Conservation (phyloP, 768 basidiomycete genomes). For the Lactarius sanguifluus region DNA sequence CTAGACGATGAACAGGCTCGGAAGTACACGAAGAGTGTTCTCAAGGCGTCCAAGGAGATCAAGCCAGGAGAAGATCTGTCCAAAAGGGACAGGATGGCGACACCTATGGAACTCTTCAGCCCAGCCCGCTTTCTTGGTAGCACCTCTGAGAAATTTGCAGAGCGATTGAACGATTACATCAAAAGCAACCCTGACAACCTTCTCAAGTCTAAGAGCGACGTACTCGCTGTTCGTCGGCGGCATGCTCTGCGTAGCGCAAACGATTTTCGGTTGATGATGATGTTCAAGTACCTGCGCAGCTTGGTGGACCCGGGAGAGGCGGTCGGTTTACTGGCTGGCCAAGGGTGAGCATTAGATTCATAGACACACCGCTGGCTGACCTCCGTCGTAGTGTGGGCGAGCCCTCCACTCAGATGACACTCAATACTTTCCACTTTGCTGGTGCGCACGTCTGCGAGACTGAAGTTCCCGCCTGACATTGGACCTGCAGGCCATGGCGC, state of each 20-base stretch:
- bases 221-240: constrained; percentile 45
- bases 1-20: constrained; percentile 68
- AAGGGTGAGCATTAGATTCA: constrained; percentile 65
- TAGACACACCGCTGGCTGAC: not conserved
- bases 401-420: constrained; percentile 99
- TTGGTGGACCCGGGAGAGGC: constrained; percentile 97
- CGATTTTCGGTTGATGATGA: constrained; percentile 80
- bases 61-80: constrained; percentile 43
- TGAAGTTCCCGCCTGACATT: constrained; percentile 17
- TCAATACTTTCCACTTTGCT: constrained; percentile 99
- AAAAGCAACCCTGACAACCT: constrained; percentile 65
- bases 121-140: constrained; percentile 82
- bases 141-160: constrained; percentile 90
- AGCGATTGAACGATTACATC: constrained; percentile 74
- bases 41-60: constrained; percentile 66
- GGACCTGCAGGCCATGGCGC: constrained; percentile 84
- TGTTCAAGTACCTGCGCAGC: constrained; percentile 90
- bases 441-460: constrained; percentile 47
- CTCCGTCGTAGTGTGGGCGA: constrained; percentile 76
- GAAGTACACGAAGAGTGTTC: constrained; percentile 83
- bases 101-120: constrained; percentile 70
- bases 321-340: constrained; percentile 94
- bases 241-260: constrained; percentile 48
- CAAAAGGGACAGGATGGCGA: constrained; percentile 62
- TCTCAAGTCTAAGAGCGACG: constrained; percentile 45